phyloP scores from a whole-genome alignment of 2,329 filamentous ascomycete genomes.

The Talaromyces albobiverticillius region DNA sequence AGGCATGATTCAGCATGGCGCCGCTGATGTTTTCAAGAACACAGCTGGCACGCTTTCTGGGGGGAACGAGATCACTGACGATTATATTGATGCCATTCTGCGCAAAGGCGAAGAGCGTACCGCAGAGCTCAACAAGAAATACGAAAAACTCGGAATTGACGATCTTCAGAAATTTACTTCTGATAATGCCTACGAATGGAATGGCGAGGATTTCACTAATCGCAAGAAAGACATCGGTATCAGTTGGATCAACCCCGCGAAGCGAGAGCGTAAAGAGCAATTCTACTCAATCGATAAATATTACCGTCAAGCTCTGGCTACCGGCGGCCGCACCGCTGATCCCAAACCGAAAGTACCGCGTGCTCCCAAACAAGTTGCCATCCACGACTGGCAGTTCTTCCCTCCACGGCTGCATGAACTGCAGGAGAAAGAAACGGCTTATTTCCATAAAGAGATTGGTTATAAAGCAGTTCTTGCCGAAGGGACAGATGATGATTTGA shows the following conservation, averaged over 20 bases:
- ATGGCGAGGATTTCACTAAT: conserved; percentile 90
- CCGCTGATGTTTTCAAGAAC: conserved; percentile 84
- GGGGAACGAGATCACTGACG: conserved; percentile 68
- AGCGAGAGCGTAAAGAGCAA: conserved; percentile 97
- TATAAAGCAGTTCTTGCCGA: conserved; percentile 92
- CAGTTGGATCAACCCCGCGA: conserved; percentile 96
- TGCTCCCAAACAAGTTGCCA: conserved; percentile 84
- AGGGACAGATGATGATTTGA: conserved; percentile 80
- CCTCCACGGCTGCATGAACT: conserved; percentile 78
- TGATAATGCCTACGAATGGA: conserved; percentile 98
- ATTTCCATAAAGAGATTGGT: conserved; percentile 90
- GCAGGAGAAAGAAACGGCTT: conserved; percentile 94
- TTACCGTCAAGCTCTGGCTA: conserved; percentile 86
- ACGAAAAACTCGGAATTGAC: conserved; percentile 94
- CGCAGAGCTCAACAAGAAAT: conserved; percentile 85
- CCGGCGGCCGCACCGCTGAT: conserved; percentile 73
- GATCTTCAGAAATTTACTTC: conserved; percentile 97
- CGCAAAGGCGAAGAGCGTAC: conserved; percentile 84
- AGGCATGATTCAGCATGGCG: conserved; percentile 98
- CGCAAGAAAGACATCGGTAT: conserved; percentile 89
- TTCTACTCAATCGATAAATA: conserved; percentile 99
- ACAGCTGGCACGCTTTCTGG: conserved; percentile 64
- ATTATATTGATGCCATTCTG: conserved; percentile 87
- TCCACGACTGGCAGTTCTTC: conserved; percentile 98
- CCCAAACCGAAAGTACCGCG: conserved; percentile 93